Evolutionary conservation across 73 alveolate species (phyloP).

Genomic region (Blepharisma stoltei): DNA sequence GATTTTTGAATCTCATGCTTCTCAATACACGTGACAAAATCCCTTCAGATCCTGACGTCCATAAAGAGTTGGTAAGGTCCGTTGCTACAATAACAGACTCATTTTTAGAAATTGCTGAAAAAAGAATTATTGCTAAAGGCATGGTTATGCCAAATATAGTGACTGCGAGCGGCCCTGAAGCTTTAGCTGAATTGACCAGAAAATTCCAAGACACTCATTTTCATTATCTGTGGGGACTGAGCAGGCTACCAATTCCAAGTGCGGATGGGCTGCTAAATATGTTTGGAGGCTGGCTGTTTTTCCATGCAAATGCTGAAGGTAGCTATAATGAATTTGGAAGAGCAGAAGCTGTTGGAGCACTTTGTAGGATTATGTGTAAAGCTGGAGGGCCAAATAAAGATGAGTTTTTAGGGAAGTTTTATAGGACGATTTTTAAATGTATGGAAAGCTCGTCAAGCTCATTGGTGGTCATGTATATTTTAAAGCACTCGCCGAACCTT

Average conservation of each 20-base stretch:
- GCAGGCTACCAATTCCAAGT: slow-evolving; percentile 17
- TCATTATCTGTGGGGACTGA: not conserved
- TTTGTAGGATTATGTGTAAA: slow-evolving; percentile 8
- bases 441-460: too few species aligned
- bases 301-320: not conserved
- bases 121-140: not conserved
- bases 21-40: not conserved
- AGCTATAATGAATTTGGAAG: not conserved
- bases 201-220: too few species aligned
- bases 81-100: not conserved
- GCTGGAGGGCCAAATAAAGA: slow-evolving; percentile 20
- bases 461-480: not conserved
- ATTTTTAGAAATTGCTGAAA: slow-evolving; percentile 1
- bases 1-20: slow-evolving; percentile 1
- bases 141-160: too few species aligned
- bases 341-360: slow-evolving; percentile 1
- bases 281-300: slow-evolving; percentile 26
- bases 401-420: not conserved
- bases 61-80: not conserved
- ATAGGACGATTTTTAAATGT: not conserved
- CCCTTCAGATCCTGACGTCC: not conserved
- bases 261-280: not conserved
- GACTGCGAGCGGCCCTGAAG: too few species aligned
- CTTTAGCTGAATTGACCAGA: too few species aligned
- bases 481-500: not conserved